Conservation (phyloP, 306 rosid genomes). For the Rosa lucieae region DNA sequence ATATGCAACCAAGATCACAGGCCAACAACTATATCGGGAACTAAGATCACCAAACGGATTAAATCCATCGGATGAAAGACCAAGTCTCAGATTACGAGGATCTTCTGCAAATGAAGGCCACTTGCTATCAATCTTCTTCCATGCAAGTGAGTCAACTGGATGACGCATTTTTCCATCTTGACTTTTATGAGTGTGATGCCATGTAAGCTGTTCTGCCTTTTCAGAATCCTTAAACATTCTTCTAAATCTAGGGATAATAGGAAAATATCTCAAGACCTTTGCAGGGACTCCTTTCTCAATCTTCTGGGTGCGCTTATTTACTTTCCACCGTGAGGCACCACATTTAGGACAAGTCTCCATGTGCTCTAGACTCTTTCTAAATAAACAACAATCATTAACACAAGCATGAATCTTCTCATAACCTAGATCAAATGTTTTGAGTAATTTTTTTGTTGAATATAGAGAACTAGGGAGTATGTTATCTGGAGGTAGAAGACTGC, state of each 20-base stretch:
- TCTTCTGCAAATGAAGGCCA: background rate
- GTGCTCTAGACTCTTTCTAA: background rate
- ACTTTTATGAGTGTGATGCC: constrained; percentile 6
- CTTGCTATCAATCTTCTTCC: constrained; percentile 3
- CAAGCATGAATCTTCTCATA: background rate
- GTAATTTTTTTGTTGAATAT: background rate
- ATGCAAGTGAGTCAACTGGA: constrained; percentile 1
- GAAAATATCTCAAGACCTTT: background rate
- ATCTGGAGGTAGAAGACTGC: background rate
- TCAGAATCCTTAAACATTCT: background rate
- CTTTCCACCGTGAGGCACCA: constrained; percentile 5
- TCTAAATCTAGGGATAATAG: background rate
- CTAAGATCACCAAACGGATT: constrained; percentile 6
- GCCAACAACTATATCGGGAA: constrained; percentile 8
- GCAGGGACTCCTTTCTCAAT: background rate
- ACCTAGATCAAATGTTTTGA: background rate
- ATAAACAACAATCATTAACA: constrained; percentile 10
- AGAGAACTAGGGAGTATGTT: background rate
- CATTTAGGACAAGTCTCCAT: background rate
- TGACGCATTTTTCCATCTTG: background rate
- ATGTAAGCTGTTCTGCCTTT: background rate
- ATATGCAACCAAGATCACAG: background rate
- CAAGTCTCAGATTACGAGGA: constrained; percentile 1
- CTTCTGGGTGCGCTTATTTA: background rate
- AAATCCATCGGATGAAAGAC: constrained; percentile 8